A percentile compares a stretch with the other conserved stretches of the same genome.
These are phyloP conservation scores for Nicotiana sylvestris DNA, from an alignment of 257 asterid species.

Conservation along the genomic window DNA sequence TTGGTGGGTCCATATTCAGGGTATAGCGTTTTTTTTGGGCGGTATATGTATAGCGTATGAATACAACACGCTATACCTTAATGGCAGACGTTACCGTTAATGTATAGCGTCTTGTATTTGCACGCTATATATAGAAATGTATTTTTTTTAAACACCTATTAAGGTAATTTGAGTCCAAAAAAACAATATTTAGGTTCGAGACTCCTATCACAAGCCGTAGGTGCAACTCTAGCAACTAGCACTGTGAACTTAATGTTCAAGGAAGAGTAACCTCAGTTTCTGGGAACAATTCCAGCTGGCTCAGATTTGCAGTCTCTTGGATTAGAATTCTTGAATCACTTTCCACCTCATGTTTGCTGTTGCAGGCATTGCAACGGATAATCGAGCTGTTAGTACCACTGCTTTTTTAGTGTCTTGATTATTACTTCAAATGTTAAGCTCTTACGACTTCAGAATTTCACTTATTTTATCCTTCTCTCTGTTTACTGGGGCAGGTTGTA, in stretches of 20 bases:
- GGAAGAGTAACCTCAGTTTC: not conserved
- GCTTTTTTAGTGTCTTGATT: not conserved
- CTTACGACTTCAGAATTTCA: not conserved
- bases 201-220: not conserved
- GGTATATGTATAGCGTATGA: no score
- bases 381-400: slow-evolving; percentile 1
- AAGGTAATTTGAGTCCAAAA: no score
- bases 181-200: no score
- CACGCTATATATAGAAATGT: no score
- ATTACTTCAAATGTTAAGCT: not conserved
- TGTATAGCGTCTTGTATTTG: no score
- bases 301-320: slow-evolving; percentile 11
- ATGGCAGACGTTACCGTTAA: no score
- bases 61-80: no score
- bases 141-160: no score
- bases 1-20: no score
- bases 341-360: slow-evolving; percentile 6
- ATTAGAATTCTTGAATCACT: slow-evolving; percentile 9
- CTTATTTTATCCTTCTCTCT: not conserved
- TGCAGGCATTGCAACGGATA: not conserved
- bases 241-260: slow-evolving; percentile 6
- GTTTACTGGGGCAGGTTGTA: slow-evolving; percentile 2
- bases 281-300: slow-evolving; percentile 11
- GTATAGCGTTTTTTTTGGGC: no score
- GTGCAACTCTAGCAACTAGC: slow-evolving; percentile 12